Evolutionary conservation across 805 yeast species (phyloP), one percentile per base, ranked within the genome.

Genomic region (Cyberlindnera euphorbiae): DNA sequence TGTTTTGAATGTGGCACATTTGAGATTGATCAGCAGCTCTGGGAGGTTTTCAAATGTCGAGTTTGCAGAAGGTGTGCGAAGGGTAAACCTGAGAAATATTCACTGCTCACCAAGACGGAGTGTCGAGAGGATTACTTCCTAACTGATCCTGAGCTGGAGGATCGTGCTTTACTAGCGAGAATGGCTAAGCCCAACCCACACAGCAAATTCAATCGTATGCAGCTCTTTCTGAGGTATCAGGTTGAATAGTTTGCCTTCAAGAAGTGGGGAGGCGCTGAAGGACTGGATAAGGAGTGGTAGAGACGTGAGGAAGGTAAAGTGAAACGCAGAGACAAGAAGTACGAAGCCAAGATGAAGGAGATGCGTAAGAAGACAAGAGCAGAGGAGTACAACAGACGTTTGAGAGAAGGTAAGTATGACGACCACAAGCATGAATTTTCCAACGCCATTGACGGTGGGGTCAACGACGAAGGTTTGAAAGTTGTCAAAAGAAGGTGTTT

Each of bases 111-210:
- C 7, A 93, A 93, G 61, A 93, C 99, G 0, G 99, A 93, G 60
- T 88, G 96, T 58, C 75, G 79, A 27, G 90, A 84, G 49, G 99
- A 93, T 62, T 93, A 93, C 57, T 71, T 93, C 28, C 59, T 93
- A 19, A 93, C 99, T 0, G 98, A 93, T 32, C 93, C 97, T 1
- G 98, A 93, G 56, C 67, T 93, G 28, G 71, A 75, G 35, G 98
- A 93, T 56, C 61, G 60, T 6, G 66, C 58, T 2, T 60, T 89
- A 17, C 66, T 93, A 41, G 82, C 82, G 9, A 75, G 93, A 44
- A 64, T 90, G 42, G 95, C 88, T 44, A 85, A 89, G 49, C 87
- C 96, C 3, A 93, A 93, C 54, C 99, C 99, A 0, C 96, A 93
- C 59, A 79, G 79, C 3, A 82, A 87, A 1, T 93, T 78, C 60